These are phyloP conservation scores for Geosmithia putterillii DNA, from an alignment of 2,329 filamentous ascomycete genomes.

Conservation along the genomic window DNA sequence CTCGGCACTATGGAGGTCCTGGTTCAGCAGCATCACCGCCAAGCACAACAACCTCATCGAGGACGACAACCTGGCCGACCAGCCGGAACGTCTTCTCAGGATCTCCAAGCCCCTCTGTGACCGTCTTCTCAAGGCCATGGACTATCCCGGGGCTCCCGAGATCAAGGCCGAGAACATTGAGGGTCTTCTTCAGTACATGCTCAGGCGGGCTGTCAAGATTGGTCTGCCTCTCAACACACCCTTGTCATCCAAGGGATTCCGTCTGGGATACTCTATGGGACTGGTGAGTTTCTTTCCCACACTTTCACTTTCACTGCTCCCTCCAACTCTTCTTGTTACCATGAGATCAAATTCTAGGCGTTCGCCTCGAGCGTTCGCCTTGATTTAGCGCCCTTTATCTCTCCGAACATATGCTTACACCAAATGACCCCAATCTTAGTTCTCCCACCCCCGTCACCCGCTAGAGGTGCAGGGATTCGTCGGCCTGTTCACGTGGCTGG, in stretches of 20 bases:
- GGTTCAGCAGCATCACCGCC: background rate
- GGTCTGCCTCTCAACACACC: constrained; percentile 8
- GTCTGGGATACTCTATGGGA: constrained; percentile 7
- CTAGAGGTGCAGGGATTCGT: constrained; percentile 8
- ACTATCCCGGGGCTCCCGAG: constrained; percentile 6
- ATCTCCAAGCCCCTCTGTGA: constrained; percentile 4
- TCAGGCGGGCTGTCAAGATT: constrained; percentile 7
- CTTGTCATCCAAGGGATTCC: constrained; percentile 8
- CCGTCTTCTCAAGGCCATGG: constrained; percentile 4
- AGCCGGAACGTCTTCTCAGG: constrained; percentile 3
- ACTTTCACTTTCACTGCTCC: too few relatives aligned
- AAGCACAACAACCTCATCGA: background rate
- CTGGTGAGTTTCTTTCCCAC: constrained; percentile 3
- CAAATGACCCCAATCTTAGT: constrained; percentile 3
- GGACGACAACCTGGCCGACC: background rate
- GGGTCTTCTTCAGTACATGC: constrained; percentile 7
- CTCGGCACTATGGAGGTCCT: background rate
- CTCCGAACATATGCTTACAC: background rate
- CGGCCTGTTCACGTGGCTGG: constrained; percentile 10
- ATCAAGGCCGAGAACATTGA: constrained; percentile 7
- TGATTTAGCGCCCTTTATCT: too few relatives aligned
- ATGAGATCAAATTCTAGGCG: too few relatives aligned
- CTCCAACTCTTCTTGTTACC: too few relatives aligned
- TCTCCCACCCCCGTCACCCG: constrained; percentile 8
- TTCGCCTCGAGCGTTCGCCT: too few relatives aligned